Evolutionary conservation across 192 early-diverging fungal genomes (phyloP), one percentile per base, ranked within the genome.

Genomic region (Oehlia diaphana): DNA sequence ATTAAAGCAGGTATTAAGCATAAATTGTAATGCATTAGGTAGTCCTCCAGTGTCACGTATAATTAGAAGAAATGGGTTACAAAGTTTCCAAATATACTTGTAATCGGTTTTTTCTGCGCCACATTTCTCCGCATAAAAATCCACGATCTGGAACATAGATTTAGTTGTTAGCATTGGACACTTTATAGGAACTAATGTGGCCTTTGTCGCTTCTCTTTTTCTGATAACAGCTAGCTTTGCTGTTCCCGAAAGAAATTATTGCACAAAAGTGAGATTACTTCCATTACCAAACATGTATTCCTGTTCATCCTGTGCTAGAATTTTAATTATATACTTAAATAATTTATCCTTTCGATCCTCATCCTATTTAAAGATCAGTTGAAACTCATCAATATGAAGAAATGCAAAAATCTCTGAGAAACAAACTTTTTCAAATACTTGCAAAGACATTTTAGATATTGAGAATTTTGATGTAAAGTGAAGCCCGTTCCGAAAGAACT

Each of bases 31-130:
- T 37, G 70, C 79, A 7, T 58, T 58, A 64, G 79, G 58, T 47
- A 72, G 35, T 80, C 79, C 79, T 80, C 79, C 79, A 13, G 79
- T 80, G n/a, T 72, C 79, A 61, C 39, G 4, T 53, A 80, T 23
- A 72, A 80, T 9, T 2, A 73, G 10, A 72, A 80, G 69, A 62
- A 80, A 73, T 63, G 2, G 70, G 16, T n/a, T 19, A 72, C 79
- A 80, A 42, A 73, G 79, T 33, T 66, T 72, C 79, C 67, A 80
- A 8, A 47, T 73, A 64, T 62, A 74, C 4, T 63, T 19, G 5
- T n/a, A 71, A 73, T 50, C 5, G 26, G 63, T 69, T 28, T 16
- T 73, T 72, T 64, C 61, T 72, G 49, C 71, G 39, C 23, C 23
- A 65, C 2, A 80, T 37, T 9, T 63, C 71, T 64, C 62, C 5